Percentiles rank a stretch among this genome's conserved stretches.
Conservation (phyloP, 768 basidiomycete genomes). For the Pleurotus giganteus region DNA sequence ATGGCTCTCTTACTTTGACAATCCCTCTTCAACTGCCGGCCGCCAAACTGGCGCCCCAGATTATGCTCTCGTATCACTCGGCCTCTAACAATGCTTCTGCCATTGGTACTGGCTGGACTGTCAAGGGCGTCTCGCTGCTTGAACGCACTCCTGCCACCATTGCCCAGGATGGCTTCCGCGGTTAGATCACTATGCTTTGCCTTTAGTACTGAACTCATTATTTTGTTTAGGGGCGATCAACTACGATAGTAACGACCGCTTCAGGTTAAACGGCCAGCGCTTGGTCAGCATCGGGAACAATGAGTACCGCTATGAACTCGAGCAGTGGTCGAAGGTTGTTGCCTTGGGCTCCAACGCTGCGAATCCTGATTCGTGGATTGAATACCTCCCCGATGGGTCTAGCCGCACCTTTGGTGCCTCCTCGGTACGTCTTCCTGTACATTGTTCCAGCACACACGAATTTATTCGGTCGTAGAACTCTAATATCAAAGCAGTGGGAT, state of each 20-base stretch:
- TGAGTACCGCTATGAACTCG: slow-evolving; percentile 5
- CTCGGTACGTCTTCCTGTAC: background rate
- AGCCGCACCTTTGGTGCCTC: background rate
- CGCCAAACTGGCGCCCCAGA: slow-evolving; percentile 9
- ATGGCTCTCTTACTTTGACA: slow-evolving; percentile 11
- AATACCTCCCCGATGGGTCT: slow-evolving; percentile 2
- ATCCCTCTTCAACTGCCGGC: slow-evolving; percentile 12
- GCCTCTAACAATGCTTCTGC: slow-evolving; percentile 10
- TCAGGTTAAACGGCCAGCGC: slow-evolving; percentile 1
- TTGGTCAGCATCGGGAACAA: background rate
- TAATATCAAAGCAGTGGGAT: slow-evolving; percentile 1
- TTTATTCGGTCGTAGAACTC: background rate
- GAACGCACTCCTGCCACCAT: slow-evolving; percentile 9
- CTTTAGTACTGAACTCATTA: no score
- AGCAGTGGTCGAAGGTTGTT: slow-evolving; percentile 1
- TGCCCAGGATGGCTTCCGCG: slow-evolving; percentile 14
- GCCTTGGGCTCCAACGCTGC: background rate
- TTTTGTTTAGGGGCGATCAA: slow-evolving; percentile 3
- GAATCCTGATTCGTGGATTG: slow-evolving; percentile 3
- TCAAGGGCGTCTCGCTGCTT: slow-evolving; percentile 10
- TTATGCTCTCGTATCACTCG: slow-evolving; percentile 13
- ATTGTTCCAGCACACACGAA: background rate
- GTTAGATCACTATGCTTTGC: no score
- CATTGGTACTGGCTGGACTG: slow-evolving; percentile 12
- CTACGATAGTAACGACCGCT: slow-evolving; percentile 1